Conservation (phyloP, 208 protist genomes). For the Trypanosoma melophagium region DNA sequence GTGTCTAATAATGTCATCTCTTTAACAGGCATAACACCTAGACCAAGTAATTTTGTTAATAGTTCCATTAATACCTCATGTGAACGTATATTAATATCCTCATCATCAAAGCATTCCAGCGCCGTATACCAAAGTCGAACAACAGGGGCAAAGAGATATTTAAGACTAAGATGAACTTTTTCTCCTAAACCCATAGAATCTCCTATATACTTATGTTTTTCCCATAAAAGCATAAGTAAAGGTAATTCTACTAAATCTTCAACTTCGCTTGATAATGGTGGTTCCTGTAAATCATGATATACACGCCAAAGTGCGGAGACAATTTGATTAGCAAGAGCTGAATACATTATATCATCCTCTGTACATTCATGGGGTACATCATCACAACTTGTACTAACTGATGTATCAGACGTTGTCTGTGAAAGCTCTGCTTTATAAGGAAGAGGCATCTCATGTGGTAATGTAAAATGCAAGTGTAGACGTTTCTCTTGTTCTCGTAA, state of each 20-base stretch:
- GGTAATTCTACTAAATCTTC: constrained; percentile 64
- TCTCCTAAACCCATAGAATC: not conserved
- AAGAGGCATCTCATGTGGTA: not conserved
- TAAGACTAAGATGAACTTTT: constrained; percentile 22
- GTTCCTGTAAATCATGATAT: constrained; percentile 48
- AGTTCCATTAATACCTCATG: constrained; percentile 62
- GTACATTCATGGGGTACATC: not conserved
- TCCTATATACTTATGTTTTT: not conserved
- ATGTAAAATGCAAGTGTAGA: not conserved
- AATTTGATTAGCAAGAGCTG: constrained; percentile 34
- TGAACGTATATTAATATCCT: constrained; percentile 59
- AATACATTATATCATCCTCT: constrained; percentile 11
- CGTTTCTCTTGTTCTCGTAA: constrained; percentile 20
- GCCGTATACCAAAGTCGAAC: constrained; percentile 56
- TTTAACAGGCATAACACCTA: constrained; percentile 33
- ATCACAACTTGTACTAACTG: not conserved
- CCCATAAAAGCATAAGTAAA: constrained; percentile 41
- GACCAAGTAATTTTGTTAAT: constrained; percentile 34
- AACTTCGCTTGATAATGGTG: constrained; percentile 59
- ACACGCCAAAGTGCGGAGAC: constrained; percentile 50
- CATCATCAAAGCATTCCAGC: constrained; percentile 52
- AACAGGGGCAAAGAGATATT: constrained; percentile 49
- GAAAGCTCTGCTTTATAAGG: not conserved
- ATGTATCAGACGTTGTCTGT: not conserved
- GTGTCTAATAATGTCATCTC: not conserved